Base-by-base conservation (phyloP, 768 basidiomycete species). In the Russula sp. region DNA sequence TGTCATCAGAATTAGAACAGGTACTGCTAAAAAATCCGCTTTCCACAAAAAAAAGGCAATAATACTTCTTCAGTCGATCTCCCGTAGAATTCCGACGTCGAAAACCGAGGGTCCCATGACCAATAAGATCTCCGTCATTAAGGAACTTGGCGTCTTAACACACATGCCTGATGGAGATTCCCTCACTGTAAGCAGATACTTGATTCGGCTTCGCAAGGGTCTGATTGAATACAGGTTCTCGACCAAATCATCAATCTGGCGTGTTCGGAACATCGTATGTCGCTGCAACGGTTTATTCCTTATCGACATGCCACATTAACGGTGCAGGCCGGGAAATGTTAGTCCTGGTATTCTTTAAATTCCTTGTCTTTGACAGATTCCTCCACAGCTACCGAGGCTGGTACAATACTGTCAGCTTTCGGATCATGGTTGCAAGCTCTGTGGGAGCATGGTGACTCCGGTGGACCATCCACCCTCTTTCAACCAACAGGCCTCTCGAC, bases 231-330 rank as follows among this genome's bases (percentile, higher is more conserved):
- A 38, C 40, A 65, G 64, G 24, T 20, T 77, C 79, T 30, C 76
- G 77, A 40, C 70, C 74, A 11, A 72, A 75, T 44, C 71, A 72
- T 8, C 57, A 67, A 16, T 69, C 72, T 48, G 71, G 49, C 59
- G 16, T 44, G 59, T 57, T 52, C 59, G 8, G 60, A 61, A 44
- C 20, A 14, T 46, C 49, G 24, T 26, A 57, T 61, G 34, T 57
- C 83, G 5, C 70, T 89, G 11, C 64, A 73, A 26, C 81, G 79
- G 61, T 72, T 87, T 40, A 74, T 81, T 14, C 71, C 78, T 0
- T 85, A 85, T 69, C 84, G 83, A 66, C 85, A 86, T 66, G 72
- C 84, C n/a, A 46, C 80, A 34, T 88, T 87, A 88, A 65, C 75
- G 10, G 63, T 72, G 22, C 77, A 80, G 32, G 75, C 75, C 6